Conservation (phyloP, 306 rosid genomes). For the Gynostemma pentaphyllum region DNA sequence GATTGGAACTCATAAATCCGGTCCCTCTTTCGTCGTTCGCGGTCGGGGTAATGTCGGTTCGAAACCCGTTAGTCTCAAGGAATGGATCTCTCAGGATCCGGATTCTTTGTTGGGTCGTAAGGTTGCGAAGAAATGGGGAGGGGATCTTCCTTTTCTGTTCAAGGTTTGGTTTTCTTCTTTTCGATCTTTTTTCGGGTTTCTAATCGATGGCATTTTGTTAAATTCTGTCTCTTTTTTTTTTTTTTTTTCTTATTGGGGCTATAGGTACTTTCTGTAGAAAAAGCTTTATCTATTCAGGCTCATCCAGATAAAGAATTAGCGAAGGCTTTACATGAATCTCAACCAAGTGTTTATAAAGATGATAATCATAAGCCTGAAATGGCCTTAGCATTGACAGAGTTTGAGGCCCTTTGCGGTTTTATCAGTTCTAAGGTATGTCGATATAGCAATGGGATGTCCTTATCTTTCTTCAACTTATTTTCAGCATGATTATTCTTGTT, state of each 20-base stretch:
- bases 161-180: slow-evolving; percentile 15
- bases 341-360: slow-evolving; percentile 23
- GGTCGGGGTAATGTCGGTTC: slow-evolving; percentile 1
- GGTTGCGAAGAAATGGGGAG: slow-evolving; percentile 26
- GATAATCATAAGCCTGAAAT: slow-evolving; percentile 37
- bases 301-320: slow-evolving; percentile 34
- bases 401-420: slow-evolving; percentile 33
- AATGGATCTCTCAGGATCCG: slow-evolving; percentile 24
- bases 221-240: not conserved
- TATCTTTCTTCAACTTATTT: not conserved
- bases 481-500: not conserved
- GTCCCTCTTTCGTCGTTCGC: slow-evolving; percentile 13
- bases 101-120: slow-evolving; percentile 19
- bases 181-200: not conserved
- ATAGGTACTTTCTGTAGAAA: slow-evolving; percentile 27
- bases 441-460: not conserved
- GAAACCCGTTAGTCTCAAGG: slow-evolving; percentile 19
- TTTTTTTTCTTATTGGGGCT: slow-evolving; percentile 9
- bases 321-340: slow-evolving; percentile 20
- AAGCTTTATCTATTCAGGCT: slow-evolving; percentile 31
- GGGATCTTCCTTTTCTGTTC: slow-evolving; percentile 28
- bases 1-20: slow-evolving; percentile 36
- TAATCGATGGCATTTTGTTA: not conserved
- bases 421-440: slow-evolving; percentile 22
- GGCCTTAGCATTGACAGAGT: slow-evolving; percentile 31